phyloP scores from a whole-genome alignment of 192 early-diverging fungal species.

The Coemansia umbellata region DNA sequence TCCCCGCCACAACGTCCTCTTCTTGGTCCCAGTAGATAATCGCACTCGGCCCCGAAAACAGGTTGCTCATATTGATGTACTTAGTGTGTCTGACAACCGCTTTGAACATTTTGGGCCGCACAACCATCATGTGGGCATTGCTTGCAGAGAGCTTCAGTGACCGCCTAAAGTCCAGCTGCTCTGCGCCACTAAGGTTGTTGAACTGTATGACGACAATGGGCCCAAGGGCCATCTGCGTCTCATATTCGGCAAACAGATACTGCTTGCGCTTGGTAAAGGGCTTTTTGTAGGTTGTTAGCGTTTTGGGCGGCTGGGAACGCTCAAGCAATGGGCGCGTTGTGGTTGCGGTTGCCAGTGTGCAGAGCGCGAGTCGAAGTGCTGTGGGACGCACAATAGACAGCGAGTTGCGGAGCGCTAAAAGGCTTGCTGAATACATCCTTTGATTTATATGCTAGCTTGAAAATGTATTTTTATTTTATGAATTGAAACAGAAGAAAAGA shows the following conservation, averaged over 20 bases:
- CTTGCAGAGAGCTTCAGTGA: conserved; percentile 22
- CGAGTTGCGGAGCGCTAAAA: too few species aligned
- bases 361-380: too few species aligned
- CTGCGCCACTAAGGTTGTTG: conserved; percentile 41
- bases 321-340: too few species aligned
- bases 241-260: conserved; percentile 46
- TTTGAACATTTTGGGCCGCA: conserved; percentile 39
- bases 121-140: conserved; percentile 34
- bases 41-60: conserved; percentile 47
- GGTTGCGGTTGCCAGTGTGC: too few species aligned
- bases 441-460: too few species aligned
- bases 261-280: conserved; percentile 50
- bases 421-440: too few species aligned
- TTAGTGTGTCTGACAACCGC: conserved; percentile 45
- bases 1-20: background rate
- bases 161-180: conserved; percentile 27
- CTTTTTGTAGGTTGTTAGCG: conserved; percentile 46
- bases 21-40: conserved; percentile 30
- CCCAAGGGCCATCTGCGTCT: conserved; percentile 21
- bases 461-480: too few species aligned
- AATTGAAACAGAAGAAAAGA: too few species aligned
- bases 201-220: conserved; percentile 38
- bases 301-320: conserved; percentile 32
- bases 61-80: conserved; percentile 25
- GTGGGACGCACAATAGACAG: too few species aligned